These are phyloP conservation scores for Gracilariopsis chorda DNA, from an alignment of 23 red algal species.

Conservation along the genomic window DNA sequence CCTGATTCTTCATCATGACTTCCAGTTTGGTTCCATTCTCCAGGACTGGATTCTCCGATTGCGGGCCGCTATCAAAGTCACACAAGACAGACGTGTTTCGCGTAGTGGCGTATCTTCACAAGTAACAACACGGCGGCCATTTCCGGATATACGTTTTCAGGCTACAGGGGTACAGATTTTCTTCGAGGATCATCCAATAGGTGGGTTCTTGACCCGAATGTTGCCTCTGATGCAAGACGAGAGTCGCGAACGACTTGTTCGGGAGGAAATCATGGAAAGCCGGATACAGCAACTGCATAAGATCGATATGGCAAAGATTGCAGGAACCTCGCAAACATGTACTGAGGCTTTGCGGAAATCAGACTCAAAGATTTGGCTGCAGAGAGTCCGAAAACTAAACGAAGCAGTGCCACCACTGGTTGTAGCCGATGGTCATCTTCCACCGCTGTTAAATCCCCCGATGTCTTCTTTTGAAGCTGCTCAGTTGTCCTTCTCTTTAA, in stretches of 20 bases:
- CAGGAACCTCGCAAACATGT: constrained; percentile 40
- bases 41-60: constrained; percentile 79
- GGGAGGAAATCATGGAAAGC: constrained; percentile 45
- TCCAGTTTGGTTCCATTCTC: constrained; percentile 57
- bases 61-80: constrained; percentile 54
- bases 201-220: constrained; percentile 47
- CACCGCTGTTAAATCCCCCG: constrained; percentile 18
- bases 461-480: constrained; percentile 37
- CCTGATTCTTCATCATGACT: constrained; percentile 45
- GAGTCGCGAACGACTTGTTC: constrained; percentile 51
- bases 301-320: constrained; percentile 53
- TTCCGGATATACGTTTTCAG: constrained; percentile 54
- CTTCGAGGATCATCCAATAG: constrained; percentile 72
- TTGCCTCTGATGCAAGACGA: constrained; percentile 78
- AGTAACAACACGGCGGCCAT: not conserved
- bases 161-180: constrained; percentile 44
- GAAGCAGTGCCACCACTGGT: not conserved
- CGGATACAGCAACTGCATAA: constrained; percentile 34
- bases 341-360: constrained; percentile 40
- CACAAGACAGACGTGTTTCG: not conserved
- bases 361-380: constrained; percentile 62
- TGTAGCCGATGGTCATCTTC: constrained; percentile 61
- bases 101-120: constrained; percentile 18
- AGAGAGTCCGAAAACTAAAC: constrained; percentile 40
- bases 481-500: constrained; percentile 20